These are phyloP conservation scores for Myxozyma monticola DNA, from an alignment of 805 yeast genomes.

Conservation along the genomic window DNA sequence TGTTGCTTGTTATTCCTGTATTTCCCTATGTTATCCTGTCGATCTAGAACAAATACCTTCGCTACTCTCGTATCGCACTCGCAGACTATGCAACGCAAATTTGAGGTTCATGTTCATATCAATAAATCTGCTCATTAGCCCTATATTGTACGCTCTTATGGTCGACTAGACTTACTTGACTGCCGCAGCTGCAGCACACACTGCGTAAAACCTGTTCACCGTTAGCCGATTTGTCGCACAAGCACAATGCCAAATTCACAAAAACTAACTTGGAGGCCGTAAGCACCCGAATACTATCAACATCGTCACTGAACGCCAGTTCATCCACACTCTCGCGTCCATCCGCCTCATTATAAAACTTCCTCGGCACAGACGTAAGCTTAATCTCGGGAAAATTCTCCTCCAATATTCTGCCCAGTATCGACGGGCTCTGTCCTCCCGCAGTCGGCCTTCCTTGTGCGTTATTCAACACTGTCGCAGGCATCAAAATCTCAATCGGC, in stretches of 20 bases:
- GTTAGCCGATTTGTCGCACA: not conserved
- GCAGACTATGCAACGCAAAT: conserved; percentile 34
- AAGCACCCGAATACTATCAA: conserved; percentile 32
- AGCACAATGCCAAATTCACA: not conserved
- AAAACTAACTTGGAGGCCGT: conserved; percentile 35
- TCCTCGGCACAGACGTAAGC: conserved; percentile 35
- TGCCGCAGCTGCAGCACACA: conserved; percentile 36
- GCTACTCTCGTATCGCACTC: conserved; percentile 20
- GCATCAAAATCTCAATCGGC: conserved; percentile 35
- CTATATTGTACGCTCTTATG: not conserved
- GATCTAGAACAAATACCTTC: conserved; percentile 13
- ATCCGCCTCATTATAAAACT: conserved; percentile 34
- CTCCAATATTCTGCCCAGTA: conserved; percentile 36
- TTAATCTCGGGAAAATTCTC: conserved; percentile 38
- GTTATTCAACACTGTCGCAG: not conserved
- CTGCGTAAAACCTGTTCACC: conserved; percentile 32
- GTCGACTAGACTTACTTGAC: conserved; percentile 1
- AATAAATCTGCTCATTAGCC: conserved; percentile 29
- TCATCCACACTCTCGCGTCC: conserved; percentile 34
- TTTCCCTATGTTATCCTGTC: not conserved
- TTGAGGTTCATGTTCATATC: conserved; percentile 23
- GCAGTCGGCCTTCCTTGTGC: not conserved
- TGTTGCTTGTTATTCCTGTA: conserved; percentile 35
- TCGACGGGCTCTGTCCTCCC: not conserved
- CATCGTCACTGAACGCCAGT: conserved; percentile 31